Percentiles rank a stretch among this genome's conserved stretches.
phyloP scores from a whole-genome alignment of 2,329 filamentous ascomycete species.

The Xylariomycetidae sp. region DNA sequence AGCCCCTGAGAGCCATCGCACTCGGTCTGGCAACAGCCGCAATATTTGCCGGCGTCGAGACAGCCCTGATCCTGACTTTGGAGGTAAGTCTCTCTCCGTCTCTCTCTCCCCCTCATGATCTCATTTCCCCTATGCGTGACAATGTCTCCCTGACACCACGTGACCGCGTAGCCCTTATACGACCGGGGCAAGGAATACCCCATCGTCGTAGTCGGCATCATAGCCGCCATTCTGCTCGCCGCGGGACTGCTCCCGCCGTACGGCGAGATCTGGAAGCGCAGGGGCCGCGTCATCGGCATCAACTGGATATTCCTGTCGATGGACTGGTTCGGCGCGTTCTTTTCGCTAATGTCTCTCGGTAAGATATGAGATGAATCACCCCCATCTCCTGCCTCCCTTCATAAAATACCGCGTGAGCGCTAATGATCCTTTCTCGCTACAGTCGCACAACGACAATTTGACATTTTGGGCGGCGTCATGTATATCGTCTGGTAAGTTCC shows the following conservation, averaged over 20 bases:
- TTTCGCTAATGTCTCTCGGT: conserved; percentile 60
- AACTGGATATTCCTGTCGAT: conserved; percentile 55
- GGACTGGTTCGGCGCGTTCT: conserved; percentile 58
- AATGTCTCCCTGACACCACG: conserved; percentile 6
- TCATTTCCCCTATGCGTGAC: too few relatives aligned
- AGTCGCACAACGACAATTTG: conserved; percentile 58
- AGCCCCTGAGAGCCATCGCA: conserved; percentile 39
- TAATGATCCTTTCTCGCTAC: too few relatives aligned
- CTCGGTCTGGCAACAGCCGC: conserved; percentile 34
- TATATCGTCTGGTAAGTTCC: conserved; percentile 57
- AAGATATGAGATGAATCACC: too few relatives aligned
- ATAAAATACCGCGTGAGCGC: too few relatives aligned
- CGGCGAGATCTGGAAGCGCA: conserved; percentile 56
- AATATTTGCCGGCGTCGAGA: conserved; percentile 49
- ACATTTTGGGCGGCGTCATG: conserved; percentile 54
- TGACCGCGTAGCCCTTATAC: conserved; percentile 43
- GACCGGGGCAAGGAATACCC: conserved; percentile 48
- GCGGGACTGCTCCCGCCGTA: conserved; percentile 56
- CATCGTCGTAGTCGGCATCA: conserved; percentile 50
- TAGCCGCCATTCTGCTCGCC: conserved; percentile 53
- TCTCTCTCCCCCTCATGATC: background rate
- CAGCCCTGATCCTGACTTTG: conserved; percentile 52
- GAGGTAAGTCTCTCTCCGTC: conserved; percentile 33
- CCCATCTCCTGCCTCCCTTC: too few relatives aligned
- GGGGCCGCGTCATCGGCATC: conserved; percentile 57